Percentiles rank a stretch among this genome's conserved stretches.
These are phyloP conservation scores for Cordia subcordata DNA, from an alignment of 257 asterid species.

Conservation along the genomic window DNA sequence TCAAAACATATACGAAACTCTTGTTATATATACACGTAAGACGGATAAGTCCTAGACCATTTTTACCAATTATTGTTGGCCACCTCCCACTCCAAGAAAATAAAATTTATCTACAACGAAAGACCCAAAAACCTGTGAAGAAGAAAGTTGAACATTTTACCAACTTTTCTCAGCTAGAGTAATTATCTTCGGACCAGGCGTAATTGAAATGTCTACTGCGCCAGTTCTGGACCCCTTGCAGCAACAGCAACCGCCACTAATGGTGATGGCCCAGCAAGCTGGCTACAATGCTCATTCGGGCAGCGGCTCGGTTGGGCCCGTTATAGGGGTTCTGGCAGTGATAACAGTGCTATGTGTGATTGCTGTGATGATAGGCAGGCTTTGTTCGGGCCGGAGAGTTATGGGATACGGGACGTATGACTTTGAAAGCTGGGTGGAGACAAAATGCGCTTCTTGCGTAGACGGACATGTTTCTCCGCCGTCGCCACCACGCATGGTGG, in stretches of 20 bases:
- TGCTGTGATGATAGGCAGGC: conserved; percentile 62
- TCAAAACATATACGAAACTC: no score
- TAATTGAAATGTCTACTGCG: background rate
- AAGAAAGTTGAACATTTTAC: no score
- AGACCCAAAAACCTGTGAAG: background rate
- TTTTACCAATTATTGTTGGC: no score
- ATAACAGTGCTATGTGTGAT: conserved; percentile 48
- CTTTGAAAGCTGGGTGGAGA: conserved; percentile 65
- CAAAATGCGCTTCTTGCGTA: conserved; percentile 59
- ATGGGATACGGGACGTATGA: conserved; percentile 53
- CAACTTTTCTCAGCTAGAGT: no score
- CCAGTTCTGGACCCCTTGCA: conserved; percentile 28
- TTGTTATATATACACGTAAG: no score
- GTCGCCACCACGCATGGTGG: conserved; percentile 18
- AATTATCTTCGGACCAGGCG: background rate
- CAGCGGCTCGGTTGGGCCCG: conserved; percentile 66
- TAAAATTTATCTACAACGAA: background rate
- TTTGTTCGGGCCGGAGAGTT: conserved; percentile 60
- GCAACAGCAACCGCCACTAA: conserved; percentile 34
- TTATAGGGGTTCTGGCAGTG: conserved; percentile 61
- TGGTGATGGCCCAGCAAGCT: conserved; percentile 43
- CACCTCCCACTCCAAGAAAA: no score
- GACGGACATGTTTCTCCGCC: conserved; percentile 55
- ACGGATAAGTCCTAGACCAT: no score
- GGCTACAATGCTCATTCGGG: conserved; percentile 36